phyloP scores from a whole-genome alignment of 164 flowering plant species.

The Pachysandra terminalis region DNA sequence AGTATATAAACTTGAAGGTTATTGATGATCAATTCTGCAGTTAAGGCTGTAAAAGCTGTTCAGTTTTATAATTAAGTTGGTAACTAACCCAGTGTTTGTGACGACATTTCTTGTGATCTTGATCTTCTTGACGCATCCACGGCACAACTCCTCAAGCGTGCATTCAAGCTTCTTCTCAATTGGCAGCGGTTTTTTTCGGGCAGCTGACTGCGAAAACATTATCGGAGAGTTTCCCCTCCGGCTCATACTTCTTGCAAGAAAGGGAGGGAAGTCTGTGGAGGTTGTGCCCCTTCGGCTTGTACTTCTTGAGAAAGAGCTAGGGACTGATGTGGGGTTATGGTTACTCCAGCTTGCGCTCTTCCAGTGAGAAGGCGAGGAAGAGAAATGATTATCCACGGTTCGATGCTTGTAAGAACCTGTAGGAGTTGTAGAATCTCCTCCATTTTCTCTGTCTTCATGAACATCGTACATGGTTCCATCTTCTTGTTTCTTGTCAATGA shows the following conservation, averaged over 20 bases:
- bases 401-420: conserved; percentile 16
- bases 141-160: too few species aligned
- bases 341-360: too few species aligned
- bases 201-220: conserved; percentile 19
- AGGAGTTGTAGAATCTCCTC: too few species aligned
- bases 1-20: too few species aligned
- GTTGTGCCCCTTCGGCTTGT: conserved; percentile 3
- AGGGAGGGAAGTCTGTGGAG: too few species aligned
- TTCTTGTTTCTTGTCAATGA: conserved; percentile 18
- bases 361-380: conserved; percentile 13
- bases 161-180: too few species aligned
- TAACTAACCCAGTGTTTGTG: conserved; percentile 14
- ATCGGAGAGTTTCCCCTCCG: conserved; percentile 10
- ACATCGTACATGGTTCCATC: conserved; percentile 4
- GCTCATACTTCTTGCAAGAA: too few species aligned
- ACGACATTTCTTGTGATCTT: conserved; percentile 24
- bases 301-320: conserved; percentile 6
- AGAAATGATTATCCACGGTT: background rate
- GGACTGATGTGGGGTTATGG: too few species aligned
- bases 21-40: too few species aligned
- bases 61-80: too few species aligned
- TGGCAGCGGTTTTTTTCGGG: conserved; percentile 13
- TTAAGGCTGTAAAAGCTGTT: too few species aligned
- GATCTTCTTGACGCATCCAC: conserved; percentile 30
- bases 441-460: background rate